Evolutionary conservation across 2,329 filamentous ascomycete species (phyloP).

Genomic region (Epichloe uncinata): DNA sequence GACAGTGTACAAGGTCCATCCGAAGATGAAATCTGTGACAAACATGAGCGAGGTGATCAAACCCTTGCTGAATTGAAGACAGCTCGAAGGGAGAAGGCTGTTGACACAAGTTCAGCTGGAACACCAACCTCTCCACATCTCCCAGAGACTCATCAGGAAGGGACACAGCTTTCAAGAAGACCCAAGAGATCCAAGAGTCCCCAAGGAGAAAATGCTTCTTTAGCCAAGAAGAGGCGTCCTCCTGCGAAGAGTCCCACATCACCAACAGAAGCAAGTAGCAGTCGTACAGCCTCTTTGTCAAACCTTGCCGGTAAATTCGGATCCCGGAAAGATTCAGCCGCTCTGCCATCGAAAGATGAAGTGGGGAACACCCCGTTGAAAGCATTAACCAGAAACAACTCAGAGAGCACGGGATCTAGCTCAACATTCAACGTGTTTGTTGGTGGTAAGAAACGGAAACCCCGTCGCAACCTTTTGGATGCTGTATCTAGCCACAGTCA

Average conservation of each 20-base stretch:
- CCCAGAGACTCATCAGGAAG: neutral
- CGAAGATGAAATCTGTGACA: constrained; percentile 1
- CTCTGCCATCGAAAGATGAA: neutral
- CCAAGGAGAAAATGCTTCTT: neutral
- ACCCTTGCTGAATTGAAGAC: neutral
- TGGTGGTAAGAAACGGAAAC: constrained; percentile 26
- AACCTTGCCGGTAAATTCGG: neutral
- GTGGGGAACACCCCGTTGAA: neutral
- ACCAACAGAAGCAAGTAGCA: neutral
- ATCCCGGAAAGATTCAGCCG: neutral
- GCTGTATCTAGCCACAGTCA: constrained; percentile 28
- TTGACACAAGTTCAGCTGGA: neutral
- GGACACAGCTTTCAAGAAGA: neutral
- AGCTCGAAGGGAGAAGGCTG: neutral
- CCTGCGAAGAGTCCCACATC: neutral
- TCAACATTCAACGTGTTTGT: constrained; percentile 30
- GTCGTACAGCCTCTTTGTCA: neutral
- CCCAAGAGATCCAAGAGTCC: neutral
- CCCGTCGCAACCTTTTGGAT: constrained; percentile 23
- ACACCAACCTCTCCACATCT: neutral
- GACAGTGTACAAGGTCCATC: neutral
- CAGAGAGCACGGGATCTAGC: neutral
- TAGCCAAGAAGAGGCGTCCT: neutral
- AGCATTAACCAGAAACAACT: neutral
- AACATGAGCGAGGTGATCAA: neutral